Percentiles rank a stretch among this genome's conserved stretches.
phyloP scores from a whole-genome alignment of 1,284 basidiomycete genomes.

The Schizopora paradoxa region DNA sequence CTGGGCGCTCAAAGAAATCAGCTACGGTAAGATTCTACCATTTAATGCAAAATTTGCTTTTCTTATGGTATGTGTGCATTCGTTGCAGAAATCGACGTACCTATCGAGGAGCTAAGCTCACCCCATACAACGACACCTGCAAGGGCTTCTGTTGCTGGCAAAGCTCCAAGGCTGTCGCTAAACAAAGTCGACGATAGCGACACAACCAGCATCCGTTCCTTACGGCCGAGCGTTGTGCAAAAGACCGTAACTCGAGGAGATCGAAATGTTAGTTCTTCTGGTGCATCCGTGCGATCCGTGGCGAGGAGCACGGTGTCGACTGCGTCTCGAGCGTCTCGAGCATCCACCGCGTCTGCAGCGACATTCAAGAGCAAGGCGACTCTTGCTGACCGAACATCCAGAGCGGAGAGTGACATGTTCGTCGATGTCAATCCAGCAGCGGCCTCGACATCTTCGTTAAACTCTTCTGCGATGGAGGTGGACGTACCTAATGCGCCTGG shows the following conservation, averaged over 20 bases:
- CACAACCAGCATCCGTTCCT: constrained; percentile 39
- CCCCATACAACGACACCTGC: constrained; percentile 19
- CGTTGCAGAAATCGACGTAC: constrained; percentile 69
- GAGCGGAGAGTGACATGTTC: too few relatives aligned
- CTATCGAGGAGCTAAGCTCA: constrained; percentile 56
- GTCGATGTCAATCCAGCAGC: constrained; percentile 3
- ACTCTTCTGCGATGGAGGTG: constrained; percentile 13
- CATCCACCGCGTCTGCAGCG: constrained; percentile 6
- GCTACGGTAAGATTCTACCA: constrained; percentile 53
- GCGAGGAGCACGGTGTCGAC: constrained; percentile 14
- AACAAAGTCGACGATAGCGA: constrained; percentile 30
- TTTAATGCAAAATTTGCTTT: constrained; percentile 9
- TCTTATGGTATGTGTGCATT: constrained; percentile 11
- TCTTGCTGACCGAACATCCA: constrained; percentile 44
- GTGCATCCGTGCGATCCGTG: constrained; percentile 12
- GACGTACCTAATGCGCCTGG: constrained; percentile 3
- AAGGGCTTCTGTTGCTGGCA: constrained; percentile 24
- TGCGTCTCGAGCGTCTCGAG: constrained; percentile 15
- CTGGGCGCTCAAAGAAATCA: constrained; percentile 87
- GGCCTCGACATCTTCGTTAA: constrained; percentile 9
- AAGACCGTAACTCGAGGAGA: constrained; percentile 34
- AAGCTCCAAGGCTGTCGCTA: constrained; percentile 21
- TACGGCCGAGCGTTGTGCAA: constrained; percentile 54
- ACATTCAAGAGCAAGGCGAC: constrained; percentile 24
- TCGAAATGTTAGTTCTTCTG: constrained; percentile 22